phyloP scores from a whole-genome alignment of 1,139 yeast genomes.

The Nakaseomyces kungkrabaensis region DNA sequence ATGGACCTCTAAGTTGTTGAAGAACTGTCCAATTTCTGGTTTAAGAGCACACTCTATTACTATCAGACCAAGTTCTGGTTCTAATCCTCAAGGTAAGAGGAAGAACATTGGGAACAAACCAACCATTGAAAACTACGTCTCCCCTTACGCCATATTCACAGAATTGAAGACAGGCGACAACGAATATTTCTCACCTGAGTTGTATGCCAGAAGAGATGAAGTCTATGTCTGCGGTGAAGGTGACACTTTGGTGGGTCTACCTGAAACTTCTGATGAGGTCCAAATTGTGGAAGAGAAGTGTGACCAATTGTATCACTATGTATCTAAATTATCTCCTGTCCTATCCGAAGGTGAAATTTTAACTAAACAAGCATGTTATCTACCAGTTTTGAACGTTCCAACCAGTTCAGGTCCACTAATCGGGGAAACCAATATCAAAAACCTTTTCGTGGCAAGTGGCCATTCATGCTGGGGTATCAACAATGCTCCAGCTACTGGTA shows the following conservation, averaged over 20 bases:
- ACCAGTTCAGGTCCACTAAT: constrained; percentile 87
- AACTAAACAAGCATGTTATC: constrained; percentile 87
- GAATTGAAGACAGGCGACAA: constrained; percentile 63
- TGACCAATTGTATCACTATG: constrained; percentile 76
- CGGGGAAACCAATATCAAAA: constrained; percentile 82
- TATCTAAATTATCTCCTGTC: constrained; percentile 65
- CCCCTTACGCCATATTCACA: constrained; percentile 91
- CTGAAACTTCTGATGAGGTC: constrained; percentile 90
- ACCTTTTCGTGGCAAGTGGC: constrained; percentile 75
- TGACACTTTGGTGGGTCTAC: constrained; percentile 79
- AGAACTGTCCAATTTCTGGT: constrained; percentile 89
- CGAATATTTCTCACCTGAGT: constrained; percentile 77
- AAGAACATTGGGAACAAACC: constrained; percentile 2
- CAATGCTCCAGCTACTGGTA: constrained; percentile 95
- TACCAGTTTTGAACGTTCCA: constrained; percentile 90
- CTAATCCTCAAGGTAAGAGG: neutral
- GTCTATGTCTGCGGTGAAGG: constrained; percentile 98
- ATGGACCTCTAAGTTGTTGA: constrained; percentile 85
- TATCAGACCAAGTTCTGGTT: constrained; percentile 54
- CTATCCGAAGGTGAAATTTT: constrained; percentile 66
- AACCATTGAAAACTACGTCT: constrained; percentile 38
- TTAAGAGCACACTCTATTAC: constrained; percentile 92
- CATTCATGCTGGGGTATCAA: constrained; percentile 99
- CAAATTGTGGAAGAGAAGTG: constrained; percentile 81
- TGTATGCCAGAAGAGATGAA: constrained; percentile 91